Percentiles rank a stretch among this genome's conserved stretches.
Evolutionary conservation across 2,329 filamentous ascomycete genomes (phyloP).

Genomic region (Tolypocladium tundrense): DNA sequence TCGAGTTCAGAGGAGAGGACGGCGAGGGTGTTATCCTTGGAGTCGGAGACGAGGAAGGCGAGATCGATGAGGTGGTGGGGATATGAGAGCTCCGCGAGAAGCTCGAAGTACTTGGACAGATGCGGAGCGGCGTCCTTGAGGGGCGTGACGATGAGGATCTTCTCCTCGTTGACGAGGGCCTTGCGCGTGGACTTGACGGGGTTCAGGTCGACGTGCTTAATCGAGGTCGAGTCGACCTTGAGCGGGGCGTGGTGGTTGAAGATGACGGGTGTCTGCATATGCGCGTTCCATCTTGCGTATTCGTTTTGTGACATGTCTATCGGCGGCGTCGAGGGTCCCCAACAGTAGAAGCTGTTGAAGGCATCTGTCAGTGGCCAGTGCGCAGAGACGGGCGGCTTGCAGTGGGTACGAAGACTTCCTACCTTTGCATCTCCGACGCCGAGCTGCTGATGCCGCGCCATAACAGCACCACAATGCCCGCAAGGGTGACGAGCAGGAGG

Average conservation of each 20-base stretch:
- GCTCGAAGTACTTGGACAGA: constrained; percentile 85
- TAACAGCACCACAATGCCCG: constrained; percentile 65
- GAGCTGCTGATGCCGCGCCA: constrained; percentile 79
- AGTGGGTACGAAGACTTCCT: constrained; percentile 16
- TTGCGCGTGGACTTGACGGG: constrained; percentile 69
- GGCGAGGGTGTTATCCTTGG: constrained; percentile 97
- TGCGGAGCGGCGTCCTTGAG: constrained; percentile 79
- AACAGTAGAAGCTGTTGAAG: constrained; percentile 78
- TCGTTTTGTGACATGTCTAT: constrained; percentile 94
- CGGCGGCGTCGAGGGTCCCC: constrained; percentile 87
- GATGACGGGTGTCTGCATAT: constrained; percentile 83
- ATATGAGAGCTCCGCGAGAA: constrained; percentile 81
- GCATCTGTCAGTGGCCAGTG: background rate
- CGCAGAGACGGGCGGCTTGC: background rate
- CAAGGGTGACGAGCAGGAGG: constrained; percentile 60
- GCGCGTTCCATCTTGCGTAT: constrained; percentile 77
- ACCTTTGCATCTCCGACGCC: constrained; percentile 87
- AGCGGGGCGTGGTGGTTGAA: constrained; percentile 93
- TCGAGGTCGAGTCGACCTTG: constrained; percentile 70
- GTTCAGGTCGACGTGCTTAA: constrained; percentile 77
- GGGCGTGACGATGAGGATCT: constrained; percentile 83
- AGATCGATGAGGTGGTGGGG: constrained; percentile 94
- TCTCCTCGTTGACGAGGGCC: constrained; percentile 71
- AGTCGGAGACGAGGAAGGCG: constrained; percentile 94
- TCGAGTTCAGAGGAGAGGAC: constrained; percentile 76